Conservation (phyloP, 2,329 filamentous ascomycete genomes). For the Paecilomyces niveus region DNA sequence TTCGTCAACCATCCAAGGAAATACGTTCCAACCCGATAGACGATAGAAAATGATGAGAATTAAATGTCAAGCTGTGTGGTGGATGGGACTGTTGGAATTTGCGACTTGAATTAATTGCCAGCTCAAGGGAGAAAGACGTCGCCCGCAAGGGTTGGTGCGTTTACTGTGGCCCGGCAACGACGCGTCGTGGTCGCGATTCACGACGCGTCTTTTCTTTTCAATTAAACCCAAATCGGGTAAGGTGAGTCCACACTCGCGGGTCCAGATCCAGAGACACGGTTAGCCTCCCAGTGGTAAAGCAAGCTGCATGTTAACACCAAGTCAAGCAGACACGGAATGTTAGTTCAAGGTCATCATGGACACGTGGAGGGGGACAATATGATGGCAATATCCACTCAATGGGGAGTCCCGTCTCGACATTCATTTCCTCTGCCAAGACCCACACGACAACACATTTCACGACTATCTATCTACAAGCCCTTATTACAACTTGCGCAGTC, state of each 20-base stretch:
- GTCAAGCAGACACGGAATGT: too few species aligned
- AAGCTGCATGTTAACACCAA: too few species aligned
- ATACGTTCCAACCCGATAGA: neutral
- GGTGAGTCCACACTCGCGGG: neutral
- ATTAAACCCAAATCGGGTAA: constrained; percentile 27
- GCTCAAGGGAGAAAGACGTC: constrained; percentile 10
- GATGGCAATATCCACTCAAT: too few species aligned
- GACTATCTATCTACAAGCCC: too few species aligned
- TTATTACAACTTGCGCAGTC: too few species aligned
- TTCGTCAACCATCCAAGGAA: neutral
- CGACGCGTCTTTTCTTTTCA: constrained; percentile 20
- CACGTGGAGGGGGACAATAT: too few species aligned
- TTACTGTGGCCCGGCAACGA: constrained; percentile 6
- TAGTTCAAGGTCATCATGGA: too few species aligned
- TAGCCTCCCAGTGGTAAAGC: too few species aligned
- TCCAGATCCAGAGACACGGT: neutral
- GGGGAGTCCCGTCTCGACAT: too few species aligned
- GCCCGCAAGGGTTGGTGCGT: constrained; percentile 12
- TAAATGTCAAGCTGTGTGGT: neutral
- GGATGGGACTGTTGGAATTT: neutral
- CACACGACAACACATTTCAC: too few species aligned
- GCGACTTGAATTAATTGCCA: neutral
- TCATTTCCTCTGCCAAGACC: too few species aligned
- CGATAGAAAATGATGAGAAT: neutral
- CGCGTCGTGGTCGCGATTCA: constrained; percentile 11